Conservation (phyloP, 2,329 filamentous ascomycete species). For the Colletotrichum lindemuthianum region DNA sequence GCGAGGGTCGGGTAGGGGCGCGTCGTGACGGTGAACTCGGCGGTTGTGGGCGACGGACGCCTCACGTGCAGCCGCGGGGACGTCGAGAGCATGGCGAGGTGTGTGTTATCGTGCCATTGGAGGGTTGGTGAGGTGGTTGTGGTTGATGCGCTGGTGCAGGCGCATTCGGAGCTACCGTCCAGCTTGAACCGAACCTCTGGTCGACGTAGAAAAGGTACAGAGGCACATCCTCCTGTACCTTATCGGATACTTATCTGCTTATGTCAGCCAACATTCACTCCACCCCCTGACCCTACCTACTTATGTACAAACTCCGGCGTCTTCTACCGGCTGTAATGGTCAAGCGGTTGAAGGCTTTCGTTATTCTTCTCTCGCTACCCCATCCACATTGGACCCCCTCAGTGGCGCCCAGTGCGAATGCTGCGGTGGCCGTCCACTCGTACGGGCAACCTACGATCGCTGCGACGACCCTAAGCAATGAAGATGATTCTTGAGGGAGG, state of each 20-base stretch:
- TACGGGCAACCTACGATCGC: conserved; percentile 73
- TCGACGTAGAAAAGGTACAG: too few species aligned
- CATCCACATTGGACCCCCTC: conserved; percentile 66
- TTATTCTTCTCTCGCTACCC: conserved; percentile 59
- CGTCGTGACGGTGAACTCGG: conserved; percentile 91
- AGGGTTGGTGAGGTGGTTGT: not conserved
- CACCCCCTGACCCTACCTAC: not conserved
- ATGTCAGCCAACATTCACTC: not conserved
- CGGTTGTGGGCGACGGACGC: conserved; percentile 86
- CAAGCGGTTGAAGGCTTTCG: conserved; percentile 67
- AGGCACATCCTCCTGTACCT: too few species aligned
- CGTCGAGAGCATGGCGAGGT: conserved; percentile 67
- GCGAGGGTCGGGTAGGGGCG: conserved; percentile 64
- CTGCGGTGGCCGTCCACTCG: conserved; percentile 73
- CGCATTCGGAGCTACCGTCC: too few species aligned
- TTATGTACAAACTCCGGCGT: rapidly evolving
- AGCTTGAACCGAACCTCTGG: too few species aligned
- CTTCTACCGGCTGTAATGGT: conserved; percentile 68
- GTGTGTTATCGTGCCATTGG: not conserved
- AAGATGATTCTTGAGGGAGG: conserved; percentile 76
- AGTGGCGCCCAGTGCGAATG: conserved; percentile 75
- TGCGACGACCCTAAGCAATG: conserved; percentile 73
- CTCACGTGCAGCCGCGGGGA: conserved; percentile 69
- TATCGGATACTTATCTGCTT: too few species aligned
- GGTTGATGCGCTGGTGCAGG: not conserved